phyloP scores from a whole-genome alignment of 768 basidiomycete species.

The Mycena maculata region DNA sequence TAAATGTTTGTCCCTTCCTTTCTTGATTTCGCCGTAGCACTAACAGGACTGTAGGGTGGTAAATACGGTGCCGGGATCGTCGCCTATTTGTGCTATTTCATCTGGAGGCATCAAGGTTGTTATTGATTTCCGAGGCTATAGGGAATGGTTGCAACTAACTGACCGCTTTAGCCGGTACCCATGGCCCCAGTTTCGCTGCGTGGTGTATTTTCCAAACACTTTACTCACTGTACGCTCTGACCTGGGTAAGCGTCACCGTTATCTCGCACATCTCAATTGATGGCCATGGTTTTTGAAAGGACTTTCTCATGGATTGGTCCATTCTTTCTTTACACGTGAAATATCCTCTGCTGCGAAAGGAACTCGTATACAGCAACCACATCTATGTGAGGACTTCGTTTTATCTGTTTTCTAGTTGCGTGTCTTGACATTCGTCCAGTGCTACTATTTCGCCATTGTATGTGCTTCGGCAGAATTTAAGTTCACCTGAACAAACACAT shows the following conservation, averaged over 20 bases:
- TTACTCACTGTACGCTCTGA: conserved; percentile 13
- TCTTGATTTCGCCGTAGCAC: not conserved
- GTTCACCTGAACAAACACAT: not conserved
- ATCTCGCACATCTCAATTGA: not conserved
- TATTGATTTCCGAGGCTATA: conserved; percentile 33
- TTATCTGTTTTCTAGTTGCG: not conserved
- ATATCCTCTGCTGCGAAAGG: conserved; percentile 75
- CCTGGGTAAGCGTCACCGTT: conserved; percentile 15
- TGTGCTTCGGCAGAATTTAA: conserved; percentile 31
- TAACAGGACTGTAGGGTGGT: conserved; percentile 68
- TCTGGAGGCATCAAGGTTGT: conserved; percentile 80
- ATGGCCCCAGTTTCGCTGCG: conserved; percentile 22
- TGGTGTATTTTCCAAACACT: conserved; percentile 32
- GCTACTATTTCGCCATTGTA: conserved; percentile 86
- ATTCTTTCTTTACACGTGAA: conserved; percentile 67
- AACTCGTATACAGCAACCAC: conserved; percentile 77
- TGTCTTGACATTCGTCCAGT: conserved; percentile 48
- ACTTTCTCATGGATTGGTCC: conserved; percentile 93
- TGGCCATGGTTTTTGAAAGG: conserved; percentile 57
- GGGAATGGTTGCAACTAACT: not conserved
- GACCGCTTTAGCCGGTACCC: not conserved
- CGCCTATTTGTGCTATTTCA: conserved; percentile 73
- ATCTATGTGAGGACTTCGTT: conserved; percentile 59
- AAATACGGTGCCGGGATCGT: conserved; percentile 82
- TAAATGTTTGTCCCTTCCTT: conserved; percentile 70